Conservation (phyloP, 2,329 filamentous ascomycete genomes). For the Cytospora piceicola region DNA sequence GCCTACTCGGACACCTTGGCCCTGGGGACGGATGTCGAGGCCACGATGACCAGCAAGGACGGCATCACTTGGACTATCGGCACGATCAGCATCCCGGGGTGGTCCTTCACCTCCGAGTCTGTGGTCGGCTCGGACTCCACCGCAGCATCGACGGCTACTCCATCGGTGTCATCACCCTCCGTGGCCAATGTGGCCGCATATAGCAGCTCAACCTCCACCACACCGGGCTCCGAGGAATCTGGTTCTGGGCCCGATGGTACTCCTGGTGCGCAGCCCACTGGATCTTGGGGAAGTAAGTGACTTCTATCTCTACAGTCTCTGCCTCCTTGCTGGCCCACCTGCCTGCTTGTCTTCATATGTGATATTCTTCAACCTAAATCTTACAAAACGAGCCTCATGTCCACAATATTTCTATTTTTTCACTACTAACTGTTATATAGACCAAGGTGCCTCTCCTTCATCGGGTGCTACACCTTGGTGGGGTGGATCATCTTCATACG, state of each 20-base stretch:
- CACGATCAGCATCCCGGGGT: constrained; percentile 30
- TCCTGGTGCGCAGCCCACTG: constrained; percentile 2
- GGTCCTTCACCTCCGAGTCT: constrained; percentile 18
- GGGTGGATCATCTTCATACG: neutral
- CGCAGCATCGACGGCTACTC: neutral
- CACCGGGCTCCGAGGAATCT: neutral
- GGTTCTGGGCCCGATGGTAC: too few species aligned
- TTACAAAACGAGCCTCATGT: neutral
- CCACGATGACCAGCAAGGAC: constrained; percentile 26
- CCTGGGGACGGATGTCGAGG: constrained; percentile 21
- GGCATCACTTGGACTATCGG: constrained; percentile 29
- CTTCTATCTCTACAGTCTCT: neutral
- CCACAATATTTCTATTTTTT: neutral
- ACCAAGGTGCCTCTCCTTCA: neutral
- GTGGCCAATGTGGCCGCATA: neutral
- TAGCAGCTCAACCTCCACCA: neutral
- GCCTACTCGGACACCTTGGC: constrained; percentile 25
- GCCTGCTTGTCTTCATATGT: too few species aligned
- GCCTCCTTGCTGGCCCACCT: neutral
- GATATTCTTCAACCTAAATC: neutral
- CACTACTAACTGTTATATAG: neutral
- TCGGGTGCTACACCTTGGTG: constrained; percentile 3
- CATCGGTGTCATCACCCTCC: neutral
- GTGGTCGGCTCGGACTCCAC: neutral
- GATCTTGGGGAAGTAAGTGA: constrained; percentile 9